Evolutionary conservation across 805 yeast species (phyloP), one percentile per base, ranked within the genome.

Genomic region (Pichia cabralensis): DNA sequence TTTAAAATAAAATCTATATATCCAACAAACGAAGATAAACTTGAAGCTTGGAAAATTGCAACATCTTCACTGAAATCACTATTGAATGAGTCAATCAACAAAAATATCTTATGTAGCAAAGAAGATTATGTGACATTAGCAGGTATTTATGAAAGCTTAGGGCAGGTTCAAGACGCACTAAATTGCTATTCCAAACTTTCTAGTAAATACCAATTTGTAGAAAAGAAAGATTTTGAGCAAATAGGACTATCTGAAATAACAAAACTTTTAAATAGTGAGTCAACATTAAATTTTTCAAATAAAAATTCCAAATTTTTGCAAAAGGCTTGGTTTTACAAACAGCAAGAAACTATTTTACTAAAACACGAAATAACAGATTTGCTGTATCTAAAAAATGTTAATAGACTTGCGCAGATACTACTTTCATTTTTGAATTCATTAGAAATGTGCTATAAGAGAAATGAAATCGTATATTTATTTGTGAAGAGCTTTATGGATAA

Each of bases 161-260:
- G 67, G 18, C 64, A 80, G 17, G 54, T 62, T 18, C 80, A 77
- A 19, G 88, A 81, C 34, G 67, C 89, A 0, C 49, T 78, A 23
- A 55, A 51, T 4, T 64, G 69, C 16, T 78, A 74, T 42, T 67
- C 69, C 22, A 61, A 59, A 20, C 45, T 81, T 6, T 61, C 64
- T 17, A 21, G 33, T 8, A 15, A n/a, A 2, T 35, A 47, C 10
- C 46, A 43, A 5, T 33, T 22, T n/a, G 22, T 52, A 6, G 33
- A 35, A 6, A 18, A 37, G 9, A 35, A 11, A 4, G 42, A 47
- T 13, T 40, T 50, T n/a, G 41, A 39, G 1, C 22, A 28, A 9
- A 36, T 37, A 3, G 28, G 35, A n/a, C n/a, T n/a, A n/a, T n/a
- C n/a, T n/a, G n/a, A n/a, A n/a, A n/a, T n/a, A n/a, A n/a, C n/a